These are phyloP conservation scores for Dendrobium catenatum DNA, from an alignment of 106 monocot genomes.

Conservation along the genomic window DNA sequence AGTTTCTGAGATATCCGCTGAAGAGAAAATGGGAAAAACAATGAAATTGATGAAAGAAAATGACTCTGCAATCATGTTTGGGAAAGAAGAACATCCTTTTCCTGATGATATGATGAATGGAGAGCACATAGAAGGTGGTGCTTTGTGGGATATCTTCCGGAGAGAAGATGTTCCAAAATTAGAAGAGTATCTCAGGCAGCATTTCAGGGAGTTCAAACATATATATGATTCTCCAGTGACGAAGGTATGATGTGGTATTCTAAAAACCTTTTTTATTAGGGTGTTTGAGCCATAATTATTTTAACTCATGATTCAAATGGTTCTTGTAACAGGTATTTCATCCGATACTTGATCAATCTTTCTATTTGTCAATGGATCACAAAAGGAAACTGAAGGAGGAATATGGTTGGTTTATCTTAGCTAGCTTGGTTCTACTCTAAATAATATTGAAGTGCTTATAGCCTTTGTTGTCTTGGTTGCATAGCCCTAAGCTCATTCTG, in stretches of 20 bases:
- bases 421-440: not conserved
- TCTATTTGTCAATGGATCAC: conserved; percentile 63
- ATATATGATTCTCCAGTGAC: conserved; percentile 25
- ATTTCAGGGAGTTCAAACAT: conserved; percentile 49
- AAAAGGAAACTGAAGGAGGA: conserved; percentile 71
- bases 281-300: not conserved
- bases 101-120: not conserved
- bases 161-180: conserved; percentile 45
- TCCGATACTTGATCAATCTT: conserved; percentile 68
- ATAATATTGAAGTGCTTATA: not conserved
- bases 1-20: not conserved
- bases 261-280: not conserved
- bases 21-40: not conserved
- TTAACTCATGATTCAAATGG: not conserved
- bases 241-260: conserved; percentile 12
- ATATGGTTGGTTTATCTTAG: conserved; percentile 40
- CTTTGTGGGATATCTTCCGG: conserved; percentile 58
- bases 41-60: not conserved
- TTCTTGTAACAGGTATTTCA: conserved; percentile 40
- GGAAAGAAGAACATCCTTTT: not conserved
- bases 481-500: not conserved
- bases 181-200: conserved; percentile 31
- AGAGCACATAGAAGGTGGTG: conserved; percentile 25
- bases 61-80: not conserved
- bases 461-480: not conserved